Conservation (phyloP, 2,329 filamentous ascomycete genomes). For the Arthrobotrys pseudoclavata region DNA sequence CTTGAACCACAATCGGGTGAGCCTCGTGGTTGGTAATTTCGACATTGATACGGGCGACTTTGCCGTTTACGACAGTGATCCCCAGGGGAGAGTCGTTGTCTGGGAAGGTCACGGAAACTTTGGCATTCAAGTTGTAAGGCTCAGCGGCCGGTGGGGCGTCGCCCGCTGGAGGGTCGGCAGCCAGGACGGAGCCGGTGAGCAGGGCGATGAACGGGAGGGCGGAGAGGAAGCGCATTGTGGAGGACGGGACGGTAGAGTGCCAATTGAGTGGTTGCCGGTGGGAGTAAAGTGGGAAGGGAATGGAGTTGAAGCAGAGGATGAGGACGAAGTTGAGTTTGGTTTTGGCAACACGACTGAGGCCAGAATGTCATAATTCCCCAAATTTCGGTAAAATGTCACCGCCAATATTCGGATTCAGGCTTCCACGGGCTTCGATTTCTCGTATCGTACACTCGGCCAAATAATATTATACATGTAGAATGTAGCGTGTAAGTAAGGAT, state of each 20-base stretch:
- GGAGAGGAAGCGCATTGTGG: conserved; percentile 50
- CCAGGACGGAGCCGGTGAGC: conserved; percentile 59
- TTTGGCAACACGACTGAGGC: conserved; percentile 39
- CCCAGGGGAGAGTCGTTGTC: conserved; percentile 75
- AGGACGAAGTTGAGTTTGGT: not conserved
- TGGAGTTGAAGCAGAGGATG: conserved; percentile 15
- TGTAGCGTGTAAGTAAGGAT: not conserved
- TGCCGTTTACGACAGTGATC: conserved; percentile 94
- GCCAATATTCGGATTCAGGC: conserved; percentile 12
- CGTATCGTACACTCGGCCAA: conserved; percentile 26
- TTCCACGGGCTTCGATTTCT: conserved; percentile 15
- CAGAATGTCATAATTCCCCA: conserved; percentile 34
- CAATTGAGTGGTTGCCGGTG: conserved; percentile 12
- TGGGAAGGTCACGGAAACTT: conserved; percentile 75
- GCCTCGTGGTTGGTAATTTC: conserved; percentile 87
- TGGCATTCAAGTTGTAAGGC: conserved; percentile 73
- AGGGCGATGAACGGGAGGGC: conserved; percentile 53
- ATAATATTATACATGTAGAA: conserved; percentile 2
- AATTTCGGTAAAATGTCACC: conserved; percentile 57
- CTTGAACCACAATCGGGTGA: conserved; percentile 78
- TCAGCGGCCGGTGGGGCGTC: conserved; percentile 62
- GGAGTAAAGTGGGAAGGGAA: not conserved
- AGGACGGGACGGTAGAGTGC: not conserved
- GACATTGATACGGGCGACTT: conserved; percentile 83
- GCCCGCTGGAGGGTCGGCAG: conserved; percentile 42